Evolutionary conservation across 1,284 basidiomycete species (phyloP).

Genomic region (Coniophora puteana): DNA sequence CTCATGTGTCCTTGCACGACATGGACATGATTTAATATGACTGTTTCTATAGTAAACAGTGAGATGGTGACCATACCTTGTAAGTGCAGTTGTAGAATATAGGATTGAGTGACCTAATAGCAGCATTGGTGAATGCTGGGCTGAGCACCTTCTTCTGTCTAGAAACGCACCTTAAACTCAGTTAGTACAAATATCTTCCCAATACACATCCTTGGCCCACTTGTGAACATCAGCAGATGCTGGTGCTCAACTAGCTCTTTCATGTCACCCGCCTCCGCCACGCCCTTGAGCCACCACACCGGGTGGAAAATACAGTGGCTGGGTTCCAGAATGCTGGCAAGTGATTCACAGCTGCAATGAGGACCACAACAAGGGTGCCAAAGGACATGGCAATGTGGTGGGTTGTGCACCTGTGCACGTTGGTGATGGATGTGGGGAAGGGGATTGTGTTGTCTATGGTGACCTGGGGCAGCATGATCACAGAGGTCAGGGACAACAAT

Average conservation of each 20-base stretch:
- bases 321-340: constrained; percentile 37
- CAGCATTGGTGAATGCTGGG: no score
- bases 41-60: no score
- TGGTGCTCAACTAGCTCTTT: constrained; percentile 1
- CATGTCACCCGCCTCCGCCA: constrained; percentile 7
- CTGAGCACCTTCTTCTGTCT: no score
- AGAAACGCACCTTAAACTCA: constrained; percentile 14
- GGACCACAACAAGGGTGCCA: constrained; percentile 6
- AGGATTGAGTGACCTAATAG: no score
- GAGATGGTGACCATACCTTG: no score
- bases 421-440: constrained; percentile 6
- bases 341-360: constrained; percentile 32
- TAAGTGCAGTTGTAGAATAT: no score
- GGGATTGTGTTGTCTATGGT: constrained; percentile 9
- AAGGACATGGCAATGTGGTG: constrained; percentile 25
- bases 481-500: no score
- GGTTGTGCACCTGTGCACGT: neutral
- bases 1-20: no score
- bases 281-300: constrained; percentile 24
- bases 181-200: constrained; percentile 14
- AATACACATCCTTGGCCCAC: no score
- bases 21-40: no score
- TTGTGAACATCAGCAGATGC: no score
- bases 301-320: constrained; percentile 36
- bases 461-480: neutral